phyloP scores from a whole-genome alignment of 2,329 filamentous ascomycete species.

The Microsporum audouinii region DNA sequence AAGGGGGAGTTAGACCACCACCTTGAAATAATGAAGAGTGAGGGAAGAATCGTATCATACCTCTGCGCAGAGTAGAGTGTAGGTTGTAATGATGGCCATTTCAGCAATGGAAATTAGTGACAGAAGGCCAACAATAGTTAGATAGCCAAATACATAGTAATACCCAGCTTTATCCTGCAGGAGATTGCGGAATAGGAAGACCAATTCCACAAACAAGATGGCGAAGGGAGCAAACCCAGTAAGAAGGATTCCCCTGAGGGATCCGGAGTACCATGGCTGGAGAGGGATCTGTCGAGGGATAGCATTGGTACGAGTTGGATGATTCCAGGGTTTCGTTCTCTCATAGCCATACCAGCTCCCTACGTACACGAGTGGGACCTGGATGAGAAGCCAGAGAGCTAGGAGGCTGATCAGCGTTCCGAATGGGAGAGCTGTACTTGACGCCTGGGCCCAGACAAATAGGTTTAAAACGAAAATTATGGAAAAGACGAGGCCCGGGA shows the following conservation, averaged over 20 bases:
- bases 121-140: slow-evolving; percentile 61
- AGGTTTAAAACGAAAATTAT: slow-evolving; percentile 71
- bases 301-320: slow-evolving; percentile 64
- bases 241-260: slow-evolving; percentile 53
- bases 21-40: neutral
- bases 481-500: slow-evolving; percentile 66
- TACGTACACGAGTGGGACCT: slow-evolving; percentile 70
- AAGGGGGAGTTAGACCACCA: neutral
- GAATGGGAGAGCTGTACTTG: slow-evolving; percentile 76
- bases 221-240: slow-evolving; percentile 73
- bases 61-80: slow-evolving; percentile 70
- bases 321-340: slow-evolving; percentile 58
- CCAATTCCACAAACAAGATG: slow-evolving; percentile 75
- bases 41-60: slow-evolving; percentile 26
- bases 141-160: slow-evolving; percentile 84
- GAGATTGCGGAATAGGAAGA: slow-evolving; percentile 76
- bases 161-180: slow-evolving; percentile 88
- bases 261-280: slow-evolving; percentile 63
- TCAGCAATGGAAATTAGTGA: slow-evolving; percentile 67
- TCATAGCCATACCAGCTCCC: slow-evolving; percentile 69
- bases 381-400: slow-evolving; percentile 71
- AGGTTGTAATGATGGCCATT: slow-evolving; percentile 72
- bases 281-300: slow-evolving; percentile 62
- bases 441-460: slow-evolving; percentile 83
- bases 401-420: slow-evolving; percentile 62